Evolutionary conservation across 441 rosid species (phyloP).

Genomic region (Mallotus japonicus): DNA sequence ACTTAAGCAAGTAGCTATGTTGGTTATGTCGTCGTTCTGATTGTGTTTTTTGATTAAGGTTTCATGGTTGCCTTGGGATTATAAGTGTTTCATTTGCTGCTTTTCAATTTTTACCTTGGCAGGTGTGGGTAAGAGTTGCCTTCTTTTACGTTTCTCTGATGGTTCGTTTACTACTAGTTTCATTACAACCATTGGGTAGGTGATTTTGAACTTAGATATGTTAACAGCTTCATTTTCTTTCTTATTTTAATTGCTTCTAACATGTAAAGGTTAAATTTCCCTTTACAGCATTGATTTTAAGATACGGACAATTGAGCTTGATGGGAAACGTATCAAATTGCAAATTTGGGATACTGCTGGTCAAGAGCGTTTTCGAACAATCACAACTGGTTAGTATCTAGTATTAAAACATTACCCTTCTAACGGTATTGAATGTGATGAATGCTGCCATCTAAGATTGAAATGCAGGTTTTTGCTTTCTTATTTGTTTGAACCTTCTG

Average conservation of each 20-base stretch:
- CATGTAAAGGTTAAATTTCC: neutral
- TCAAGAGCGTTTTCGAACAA: constrained; percentile 92
- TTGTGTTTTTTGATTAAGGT: neutral
- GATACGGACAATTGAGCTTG: constrained; percentile 90
- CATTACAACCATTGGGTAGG: constrained; percentile 23
- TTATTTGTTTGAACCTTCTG: neutral
- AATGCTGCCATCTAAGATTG: neutral
- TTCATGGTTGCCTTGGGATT: neutral
- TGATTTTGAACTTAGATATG: neutral
- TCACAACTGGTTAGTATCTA: constrained; percentile 76
- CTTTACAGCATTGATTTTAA: constrained; percentile 75
- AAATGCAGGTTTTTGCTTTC: neutral
- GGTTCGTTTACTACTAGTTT: constrained; percentile 26
- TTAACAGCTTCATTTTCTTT: neutral
- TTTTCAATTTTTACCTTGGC: neutral
- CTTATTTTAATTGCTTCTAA: neutral
- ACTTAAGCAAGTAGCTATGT: neutral
- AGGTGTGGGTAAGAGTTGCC: constrained; percentile 30
- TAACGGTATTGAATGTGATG: neutral
- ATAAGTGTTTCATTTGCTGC: neutral
- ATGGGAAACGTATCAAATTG: constrained; percentile 86
- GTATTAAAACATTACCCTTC: neutral
- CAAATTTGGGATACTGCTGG: constrained; percentile 99
- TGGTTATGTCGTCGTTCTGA: too few relatives aligned
- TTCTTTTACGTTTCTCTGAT: constrained; percentile 24